phyloP scores from a whole-genome alignment of 169 alveolate genomes.

The Plasmodium cynomolgi region DNA sequence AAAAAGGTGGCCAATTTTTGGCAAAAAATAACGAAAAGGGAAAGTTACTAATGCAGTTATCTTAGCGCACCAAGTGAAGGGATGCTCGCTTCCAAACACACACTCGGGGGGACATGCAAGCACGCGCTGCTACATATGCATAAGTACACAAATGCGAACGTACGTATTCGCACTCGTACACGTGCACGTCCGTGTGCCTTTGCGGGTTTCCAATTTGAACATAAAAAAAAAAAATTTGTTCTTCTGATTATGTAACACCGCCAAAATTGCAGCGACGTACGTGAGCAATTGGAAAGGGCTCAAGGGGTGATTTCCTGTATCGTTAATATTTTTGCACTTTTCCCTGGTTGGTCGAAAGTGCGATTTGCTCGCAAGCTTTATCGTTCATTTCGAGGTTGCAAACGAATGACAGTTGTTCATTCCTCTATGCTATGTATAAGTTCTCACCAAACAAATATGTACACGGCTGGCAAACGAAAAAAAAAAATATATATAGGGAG shows the following conservation, averaged over 20 bases:
- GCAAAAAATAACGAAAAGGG: background rate
- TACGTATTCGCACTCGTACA: background rate
- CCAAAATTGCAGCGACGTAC: background rate
- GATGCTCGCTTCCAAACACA: background rate
- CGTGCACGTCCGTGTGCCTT: background rate
- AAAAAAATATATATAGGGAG: background rate
- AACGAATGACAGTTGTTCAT: background rate
- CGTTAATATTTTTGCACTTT: background rate
- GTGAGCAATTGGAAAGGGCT: background rate
- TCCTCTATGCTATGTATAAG: background rate
- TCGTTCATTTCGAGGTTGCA: background rate
- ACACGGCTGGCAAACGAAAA: background rate
- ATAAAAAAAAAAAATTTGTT: constrained; percentile 7
- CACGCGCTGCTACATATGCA: background rate
- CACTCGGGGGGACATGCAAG: background rate
- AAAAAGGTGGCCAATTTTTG: background rate
- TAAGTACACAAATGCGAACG: background rate
- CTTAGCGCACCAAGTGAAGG: background rate
- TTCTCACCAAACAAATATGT: background rate
- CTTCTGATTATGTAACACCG: background rate
- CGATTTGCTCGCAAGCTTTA: background rate
- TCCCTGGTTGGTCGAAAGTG: background rate
- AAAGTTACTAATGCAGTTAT: background rate
- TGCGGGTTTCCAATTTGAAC: background rate
- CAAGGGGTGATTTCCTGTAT: background rate